Base-by-base conservation (phyloP, 2,329 filamentous ascomycete species). In the Hortaea werneckii region DNA sequence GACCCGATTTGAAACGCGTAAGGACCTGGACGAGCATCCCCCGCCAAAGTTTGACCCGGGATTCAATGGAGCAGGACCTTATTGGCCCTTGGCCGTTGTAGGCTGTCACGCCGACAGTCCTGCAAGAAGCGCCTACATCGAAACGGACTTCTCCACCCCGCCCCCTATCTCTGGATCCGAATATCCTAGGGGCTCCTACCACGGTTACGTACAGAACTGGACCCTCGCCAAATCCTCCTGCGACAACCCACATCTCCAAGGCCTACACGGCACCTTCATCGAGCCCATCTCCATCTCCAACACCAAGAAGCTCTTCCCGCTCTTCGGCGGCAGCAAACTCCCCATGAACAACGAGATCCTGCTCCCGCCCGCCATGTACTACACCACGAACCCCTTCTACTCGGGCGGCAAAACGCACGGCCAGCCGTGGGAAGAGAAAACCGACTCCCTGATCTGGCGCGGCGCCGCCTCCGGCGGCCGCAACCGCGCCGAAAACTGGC, bases 401-500 rank as follows among this genome's bases (percentile, higher is more conserved):
- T 65, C 65, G 1, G 67, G 65, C 5, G 65, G 65, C 3, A 58
- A 67, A 1, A 46, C 58, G 1, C 63, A 71, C 34, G 68, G 66
- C 1, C 60, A 54, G 3, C 27, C 50, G 0, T 75, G 73, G 72
- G 52, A 59, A 3, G 44, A 63, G 6, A 76, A 76, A 56, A 59
- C 59, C 6, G 53, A 65, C 40, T 56, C 55, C 4, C 50, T 69
- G 11, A 58, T 72, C 9, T 76, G 73, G 73, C 67, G 72, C 37
- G 73, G 73, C 7, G 61, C 60, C 6, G 71, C 70, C 5, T 67
- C 65, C 4, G 73, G 73, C 2, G 73, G 73, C 2, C 63, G 69
- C 5, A 71, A 72, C 52, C 64, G 58, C 20, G 56, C 58, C 27
- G 61, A 73, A 28, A 87, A 80, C 55, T 88, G 84, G 84, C 76